Conservation (phyloP, 2,329 filamentous ascomycete species). For the Drechslera avenae region DNA sequence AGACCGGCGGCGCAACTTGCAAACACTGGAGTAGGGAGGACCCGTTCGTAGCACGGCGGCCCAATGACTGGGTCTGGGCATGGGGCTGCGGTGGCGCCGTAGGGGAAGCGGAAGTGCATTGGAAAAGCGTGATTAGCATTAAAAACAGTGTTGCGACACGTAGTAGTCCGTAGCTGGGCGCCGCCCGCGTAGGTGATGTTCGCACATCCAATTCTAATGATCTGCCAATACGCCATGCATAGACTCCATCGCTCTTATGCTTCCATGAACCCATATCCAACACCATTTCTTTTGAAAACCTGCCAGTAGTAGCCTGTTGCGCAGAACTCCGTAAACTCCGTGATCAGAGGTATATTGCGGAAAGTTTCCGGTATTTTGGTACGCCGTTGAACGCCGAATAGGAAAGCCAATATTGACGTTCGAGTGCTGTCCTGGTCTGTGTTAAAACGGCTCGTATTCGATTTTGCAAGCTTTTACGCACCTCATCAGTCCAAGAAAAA, state of each 20-base stretch:
- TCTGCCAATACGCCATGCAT: constrained; percentile 21
- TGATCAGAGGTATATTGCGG: constrained; percentile 34
- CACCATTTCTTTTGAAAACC: constrained; percentile 18
- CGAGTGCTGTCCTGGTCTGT: constrained; percentile 3
- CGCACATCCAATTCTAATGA: constrained; percentile 14
- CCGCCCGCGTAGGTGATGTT: constrained; percentile 17
- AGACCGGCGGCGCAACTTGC: constrained; percentile 70
- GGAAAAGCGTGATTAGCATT: constrained; percentile 44
- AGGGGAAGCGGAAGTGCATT: constrained; percentile 29
- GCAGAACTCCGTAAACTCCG: constrained; percentile 37
- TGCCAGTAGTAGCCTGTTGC: constrained; percentile 17
- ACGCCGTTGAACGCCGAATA: constrained; percentile 13
- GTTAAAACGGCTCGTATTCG: constrained; percentile 1
- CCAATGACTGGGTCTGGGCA: constrained; percentile 20
- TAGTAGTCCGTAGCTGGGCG: constrained; percentile 18
- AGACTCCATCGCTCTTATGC: constrained; percentile 19
- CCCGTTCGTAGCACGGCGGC: constrained; percentile 30
- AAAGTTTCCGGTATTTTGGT: constrained; percentile 14
- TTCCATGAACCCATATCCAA: constrained; percentile 26
- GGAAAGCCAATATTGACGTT: constrained; percentile 8
- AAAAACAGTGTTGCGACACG: constrained; percentile 34
- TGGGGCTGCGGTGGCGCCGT: constrained; percentile 23
- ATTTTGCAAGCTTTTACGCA: neutral
- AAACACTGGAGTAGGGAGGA: constrained; percentile 64
- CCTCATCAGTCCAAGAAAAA: constrained; percentile 5